These are phyloP conservation scores for Takashimella koratensis DNA, from an alignment of 1,284 basidiomycete species.

Conservation along the genomic window DNA sequence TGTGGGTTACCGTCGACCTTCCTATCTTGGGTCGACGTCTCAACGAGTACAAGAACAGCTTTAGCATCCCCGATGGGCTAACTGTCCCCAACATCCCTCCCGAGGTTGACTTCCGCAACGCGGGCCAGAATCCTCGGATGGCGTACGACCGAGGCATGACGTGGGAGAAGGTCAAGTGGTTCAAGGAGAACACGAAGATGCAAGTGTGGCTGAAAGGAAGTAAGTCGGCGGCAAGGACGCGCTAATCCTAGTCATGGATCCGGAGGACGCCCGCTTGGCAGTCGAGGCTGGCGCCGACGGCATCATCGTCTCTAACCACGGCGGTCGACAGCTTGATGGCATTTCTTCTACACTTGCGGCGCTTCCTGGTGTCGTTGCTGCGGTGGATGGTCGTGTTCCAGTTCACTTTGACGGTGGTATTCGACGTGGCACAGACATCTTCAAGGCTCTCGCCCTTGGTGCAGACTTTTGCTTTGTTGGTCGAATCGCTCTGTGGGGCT, in stretches of 20 bases:
- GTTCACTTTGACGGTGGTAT: constrained; percentile 39
- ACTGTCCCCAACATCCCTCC: constrained; percentile 17
- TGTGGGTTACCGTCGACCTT: constrained; percentile 29
- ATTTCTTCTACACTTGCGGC: constrained; percentile 24
- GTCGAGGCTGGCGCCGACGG: constrained; percentile 51
- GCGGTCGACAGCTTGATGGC: constrained; percentile 49
- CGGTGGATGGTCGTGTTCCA: constrained; percentile 25
- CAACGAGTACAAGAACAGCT: constrained; percentile 24
- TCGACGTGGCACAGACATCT: constrained; percentile 31
- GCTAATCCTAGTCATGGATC: constrained; percentile 11
- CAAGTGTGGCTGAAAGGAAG: constrained; percentile 23
- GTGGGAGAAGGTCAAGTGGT: constrained; percentile 14
- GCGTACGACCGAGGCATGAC: constrained; percentile 2
- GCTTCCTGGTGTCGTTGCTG: constrained; percentile 25
- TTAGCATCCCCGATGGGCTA: constrained; percentile 8
- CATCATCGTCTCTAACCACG: constrained; percentile 54
- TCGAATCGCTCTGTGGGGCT: constrained; percentile 23
- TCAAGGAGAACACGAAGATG: constrained; percentile 2
- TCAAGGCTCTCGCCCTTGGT: constrained; percentile 39
- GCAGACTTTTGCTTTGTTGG: constrained; percentile 33
- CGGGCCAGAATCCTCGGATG: constrained; percentile 10
- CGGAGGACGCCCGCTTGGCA: constrained; percentile 51
- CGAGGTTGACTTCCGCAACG: constrained; percentile 10
- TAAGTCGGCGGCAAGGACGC: too few species aligned
- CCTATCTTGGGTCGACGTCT: constrained; percentile 22